A percentile compares a stretch with the other conserved stretches of the same genome.
phyloP scores from a whole-genome alignment of 768 basidiomycete species.

The Mycena polygramma region DNA sequence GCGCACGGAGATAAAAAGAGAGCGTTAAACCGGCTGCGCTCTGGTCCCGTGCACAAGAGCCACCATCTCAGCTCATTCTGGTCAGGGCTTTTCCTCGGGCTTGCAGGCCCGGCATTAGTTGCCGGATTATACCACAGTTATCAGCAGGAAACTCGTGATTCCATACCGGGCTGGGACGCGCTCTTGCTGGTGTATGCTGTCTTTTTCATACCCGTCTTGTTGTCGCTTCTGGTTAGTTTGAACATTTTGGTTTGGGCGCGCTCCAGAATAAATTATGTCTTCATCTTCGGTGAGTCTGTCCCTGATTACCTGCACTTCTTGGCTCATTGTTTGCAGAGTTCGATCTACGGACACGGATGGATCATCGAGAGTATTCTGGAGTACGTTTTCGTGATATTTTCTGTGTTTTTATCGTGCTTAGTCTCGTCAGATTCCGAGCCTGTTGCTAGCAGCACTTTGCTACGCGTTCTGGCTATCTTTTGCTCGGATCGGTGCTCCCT shows the following conservation, averaged over 20 bases:
- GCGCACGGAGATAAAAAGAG: constrained; percentile 82
- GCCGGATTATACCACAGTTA: constrained; percentile 78
- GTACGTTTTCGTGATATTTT: constrained; percentile 49
- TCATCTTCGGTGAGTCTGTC: constrained; percentile 84
- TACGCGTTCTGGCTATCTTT: constrained; percentile 92
- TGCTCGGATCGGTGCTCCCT: constrained; percentile 64
- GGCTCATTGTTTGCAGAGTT: constrained; percentile 61
- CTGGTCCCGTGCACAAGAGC: constrained; percentile 61
- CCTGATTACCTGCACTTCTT: constrained; percentile 25
- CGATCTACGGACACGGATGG: constrained; percentile 76
- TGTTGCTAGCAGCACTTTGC: constrained; percentile 79
- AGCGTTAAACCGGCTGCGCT: constrained; percentile 77
- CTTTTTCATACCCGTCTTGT: constrained; percentile 79
- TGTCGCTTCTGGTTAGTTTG: constrained; percentile 82
- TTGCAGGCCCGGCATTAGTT: constrained; percentile 77
- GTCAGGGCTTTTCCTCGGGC: constrained; percentile 79
- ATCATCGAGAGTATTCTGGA: constrained; percentile 80
- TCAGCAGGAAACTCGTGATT: constrained; percentile 61
- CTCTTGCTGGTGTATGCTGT: constrained; percentile 85
- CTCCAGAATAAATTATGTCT: constrained; percentile 91
- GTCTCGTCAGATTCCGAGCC: constrained; percentile 74
- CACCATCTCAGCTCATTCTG: constrained; percentile 82
- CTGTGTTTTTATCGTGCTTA: constrained; percentile 2
- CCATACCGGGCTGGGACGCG: constrained; percentile 77
- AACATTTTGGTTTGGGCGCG: constrained; percentile 85